Base-by-base conservation (phyloP, 73 alveolate species). In the Durusdinium trenchii region DNA sequence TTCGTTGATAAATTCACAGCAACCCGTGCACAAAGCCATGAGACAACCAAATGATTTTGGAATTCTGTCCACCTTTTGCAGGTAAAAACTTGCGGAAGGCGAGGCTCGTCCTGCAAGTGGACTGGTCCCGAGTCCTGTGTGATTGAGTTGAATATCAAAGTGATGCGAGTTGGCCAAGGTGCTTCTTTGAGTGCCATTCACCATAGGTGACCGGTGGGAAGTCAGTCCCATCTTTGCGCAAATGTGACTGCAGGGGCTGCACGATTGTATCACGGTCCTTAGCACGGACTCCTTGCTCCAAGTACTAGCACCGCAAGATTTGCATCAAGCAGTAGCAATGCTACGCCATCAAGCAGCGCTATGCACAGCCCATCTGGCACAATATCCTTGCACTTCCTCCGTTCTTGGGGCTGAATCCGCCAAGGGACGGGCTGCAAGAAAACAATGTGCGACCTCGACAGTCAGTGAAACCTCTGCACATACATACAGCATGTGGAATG, bases 351-450 rank as follows among this genome's bases (percentile, higher is more conserved):
- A 32, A n/a, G 54, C 94, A 50, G n/a, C n/a, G n/a, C n/a, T n/a
- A n/a, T n/a, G n/a, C n/a, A n/a, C n/a, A n/a, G n/a, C n/a, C n/a
- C n/a, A n/a, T n/a, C n/a, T n/a, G n/a, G n/a, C n/a, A n/a, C n/a
- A n/a, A n/a, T n/a, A n/a, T n/a, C n/a, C n/a, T n/a, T n/a, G n/a
- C n/a, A n/a, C n/a, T n/a, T n/a, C n/a, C n/a, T n/a, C n/a, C n/a
- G n/a, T n/a, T n/a, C n/a, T n/a, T n/a, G n/a, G n/a, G n/a, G n/a
- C n/a, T n/a, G n/a, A n/a, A n/a, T n/a, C n/a, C n/a, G n/a, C n/a
- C n/a, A 84, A 84, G 94, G 36, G 73, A n/a, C 94, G 32, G 98
- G 98, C 98, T 91, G 98, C 76, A 91, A 52, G 30, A 91, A 91
- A 16, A 91, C 23, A 50, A 91, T 91, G 98, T 91, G 94, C 42